Evolutionary conservation across 2,329 filamentous ascomycete genomes (phyloP), one percentile per base, ranked within the genome.

Genomic region (Cladosporium colombiae): DNA sequence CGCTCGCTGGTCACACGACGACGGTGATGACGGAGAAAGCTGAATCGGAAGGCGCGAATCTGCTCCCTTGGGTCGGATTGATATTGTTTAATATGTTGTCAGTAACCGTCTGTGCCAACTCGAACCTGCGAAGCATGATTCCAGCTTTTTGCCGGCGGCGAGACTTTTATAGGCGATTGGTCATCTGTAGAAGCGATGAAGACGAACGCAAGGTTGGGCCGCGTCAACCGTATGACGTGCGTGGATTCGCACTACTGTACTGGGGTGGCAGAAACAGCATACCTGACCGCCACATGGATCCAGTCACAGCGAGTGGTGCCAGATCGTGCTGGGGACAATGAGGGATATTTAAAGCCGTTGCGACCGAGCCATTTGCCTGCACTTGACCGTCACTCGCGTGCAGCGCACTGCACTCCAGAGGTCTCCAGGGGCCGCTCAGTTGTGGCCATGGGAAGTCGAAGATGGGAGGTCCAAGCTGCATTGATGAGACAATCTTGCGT

Each of bases 181-280:
- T n/a, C 37, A 44, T 16, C 8, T 46, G 40, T 11, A 46, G 40
- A 0, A 55, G 16, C 52, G 31, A 55, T 31, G 52, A 21, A 3
- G 18, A 33, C 27, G 29, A 29, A 29, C 50, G 29, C 49, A 31
- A 21, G n/a, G 53, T 57, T 57, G 55, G 55, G 55, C 55, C 55
- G 55, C 55, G 55, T 57, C 55, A 57, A 57, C 55, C 29, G n/a
- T 23, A 57, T 57, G 55, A 57, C 55, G 55, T 57, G 55, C 31
- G 55, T 57, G 55, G 55, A 57, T 37, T 33, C 52, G 52, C 52
- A 55, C 25, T 55, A 55, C 27, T 8, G 40, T 46, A 46, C 40
- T 46, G 40, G 40, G 40, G 40, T 55, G 52, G 52, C 52, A 31
- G 27, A 55, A 33, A 55, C 8, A 55, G 18, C 52, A 21, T 33